Base-by-base conservation (phyloP, 306 rosid species). In the Mimosa bimucronata region DNA sequence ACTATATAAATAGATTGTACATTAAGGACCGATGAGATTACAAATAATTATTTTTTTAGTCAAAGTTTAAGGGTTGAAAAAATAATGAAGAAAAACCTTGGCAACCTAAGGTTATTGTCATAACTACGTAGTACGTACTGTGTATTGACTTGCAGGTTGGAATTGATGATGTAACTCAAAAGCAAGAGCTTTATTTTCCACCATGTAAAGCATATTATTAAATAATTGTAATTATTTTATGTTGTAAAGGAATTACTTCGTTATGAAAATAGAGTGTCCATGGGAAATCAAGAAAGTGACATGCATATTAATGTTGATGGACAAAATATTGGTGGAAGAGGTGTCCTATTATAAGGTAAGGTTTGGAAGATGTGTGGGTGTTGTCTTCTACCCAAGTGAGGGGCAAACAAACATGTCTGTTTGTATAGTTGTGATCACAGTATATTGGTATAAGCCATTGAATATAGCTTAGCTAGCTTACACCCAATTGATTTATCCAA, bases 391-490 rank as follows among this genome's bases (percentile, higher is more conserved):
- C 11, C 5, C 29, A 55, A 55, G 7, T 55, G 19, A 55, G 28
- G 62, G 5, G 62, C 6, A 21, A 21, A 55, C 62, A 55, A 55
- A 55, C 62, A 21, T 55, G 29, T 55, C 0, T 21, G 29, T 19
- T 21, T 55, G 28, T 19, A 53, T 81, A 57, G 83, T 74, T 83
- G 83, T 68, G 76, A 21, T 55, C 71, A 9, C 6, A 55, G 66
- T 78, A 21, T 31, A 57, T 77, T 72, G 46, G 72, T 66, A 64
- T 30, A 83, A 66, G 15, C 76, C 83, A 73, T 73, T 77, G 76
- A 78, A 83, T 58, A 13, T 45, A 45, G 50, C 50, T 45, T 9
- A 45, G 38, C 2, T 58, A 11, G 65, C 64, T 55, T 9, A 58
- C 65, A 58, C 31, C 65, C 65, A 25, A 10, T 58, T 11, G 13